Evolutionary conservation across 106 monocot genomes (phyloP).

Genomic region (Dioscorea zingiberensis): DNA sequence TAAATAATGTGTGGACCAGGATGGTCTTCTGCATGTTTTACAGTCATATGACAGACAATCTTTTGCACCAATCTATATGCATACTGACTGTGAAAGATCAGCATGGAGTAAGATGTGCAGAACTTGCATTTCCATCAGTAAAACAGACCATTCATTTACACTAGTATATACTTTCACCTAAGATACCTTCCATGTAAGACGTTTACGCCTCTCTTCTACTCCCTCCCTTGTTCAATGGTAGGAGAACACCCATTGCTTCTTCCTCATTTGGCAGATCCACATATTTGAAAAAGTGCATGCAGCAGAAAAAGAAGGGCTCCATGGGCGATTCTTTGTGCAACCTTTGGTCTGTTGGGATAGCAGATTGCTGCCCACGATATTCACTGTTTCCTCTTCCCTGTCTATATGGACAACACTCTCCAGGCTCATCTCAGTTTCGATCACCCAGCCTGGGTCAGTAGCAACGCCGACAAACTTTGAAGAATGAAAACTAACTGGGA

Average conservation of each 20-base stretch:
- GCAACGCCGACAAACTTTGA: slow-evolving; percentile 57
- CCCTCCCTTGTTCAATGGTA: slow-evolving; percentile 41
- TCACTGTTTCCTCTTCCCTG: slow-evolving; percentile 39
- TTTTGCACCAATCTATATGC: too few species aligned
- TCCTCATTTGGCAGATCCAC: slow-evolving; percentile 45
- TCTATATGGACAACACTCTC: slow-evolving; percentile 80
- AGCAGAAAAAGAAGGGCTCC: slow-evolving; percentile 27
- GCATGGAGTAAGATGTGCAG: too few species aligned
- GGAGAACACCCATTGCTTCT: slow-evolving; percentile 70
- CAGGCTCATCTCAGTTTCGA: slow-evolving; percentile 69
- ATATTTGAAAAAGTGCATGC: slow-evolving; percentile 55
- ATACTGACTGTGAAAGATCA: too few species aligned
- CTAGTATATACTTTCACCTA: slow-evolving; percentile 10
- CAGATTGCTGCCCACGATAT: slow-evolving; percentile 71
- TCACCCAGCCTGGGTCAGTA: slow-evolving; percentile 57
- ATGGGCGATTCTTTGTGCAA: slow-evolving; percentile 10
- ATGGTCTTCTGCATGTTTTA: too few species aligned
- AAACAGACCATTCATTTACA: too few species aligned
- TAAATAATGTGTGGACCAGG: too few species aligned
- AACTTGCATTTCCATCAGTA: too few species aligned
- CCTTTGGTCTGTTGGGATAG: slow-evolving; percentile 28
- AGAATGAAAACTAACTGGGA: slow-evolving; percentile 37
- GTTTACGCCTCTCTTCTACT: slow-evolving; percentile 30
- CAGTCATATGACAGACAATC: too few species aligned
- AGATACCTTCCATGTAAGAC: slow-evolving; percentile 64